phyloP scores from a whole-genome alignment of 2,329 filamentous ascomycete genomes.

The Ascocoryne sarcoides region DNA sequence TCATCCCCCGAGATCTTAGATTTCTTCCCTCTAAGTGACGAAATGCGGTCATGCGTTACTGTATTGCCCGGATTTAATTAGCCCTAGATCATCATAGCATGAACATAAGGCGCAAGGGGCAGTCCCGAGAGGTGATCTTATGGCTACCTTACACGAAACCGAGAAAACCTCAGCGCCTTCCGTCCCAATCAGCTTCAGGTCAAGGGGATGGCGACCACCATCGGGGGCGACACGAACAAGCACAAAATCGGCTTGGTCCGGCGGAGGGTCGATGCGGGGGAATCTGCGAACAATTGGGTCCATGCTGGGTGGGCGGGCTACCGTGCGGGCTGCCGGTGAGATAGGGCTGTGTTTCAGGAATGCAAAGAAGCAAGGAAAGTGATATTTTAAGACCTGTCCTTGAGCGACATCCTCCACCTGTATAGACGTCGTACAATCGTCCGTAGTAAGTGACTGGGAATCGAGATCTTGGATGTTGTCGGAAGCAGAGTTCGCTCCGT shows the following conservation, averaged over 20 bases:
- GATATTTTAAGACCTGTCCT: not conserved
- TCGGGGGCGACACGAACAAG: slow-evolving; percentile 50
- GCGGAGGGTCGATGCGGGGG: slow-evolving; percentile 46
- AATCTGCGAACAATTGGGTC: slow-evolving; percentile 43
- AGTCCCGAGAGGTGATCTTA: slow-evolving; percentile 15
- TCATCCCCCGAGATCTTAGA: slow-evolving; percentile 50
- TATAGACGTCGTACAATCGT: too few relatives aligned
- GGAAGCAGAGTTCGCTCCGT: too few relatives aligned
- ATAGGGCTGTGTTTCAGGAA: not conserved
- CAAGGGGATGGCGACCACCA: slow-evolving; percentile 40
- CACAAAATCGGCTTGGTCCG: slow-evolving; percentile 41
- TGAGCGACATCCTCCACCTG: not conserved
- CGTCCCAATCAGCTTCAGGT: slow-evolving; percentile 59
- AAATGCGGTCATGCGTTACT: slow-evolving; percentile 50
- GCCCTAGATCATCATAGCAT: slow-evolving; percentile 23
- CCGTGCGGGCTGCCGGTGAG: not conserved
- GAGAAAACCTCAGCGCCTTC: slow-evolving; percentile 35
- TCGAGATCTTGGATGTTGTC: not conserved
- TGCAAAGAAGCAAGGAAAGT: not conserved
- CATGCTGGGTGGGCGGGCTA: slow-evolving; percentile 7
- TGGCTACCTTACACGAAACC: slow-evolving; percentile 21
- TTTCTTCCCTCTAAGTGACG: slow-evolving; percentile 44
- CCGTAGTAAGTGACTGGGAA: too few relatives aligned
- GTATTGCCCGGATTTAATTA: slow-evolving; percentile 17
- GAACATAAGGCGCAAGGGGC: slow-evolving; percentile 17